Evolutionary conservation across 495 filamentous ascomycete species (phyloP).

Genomic region (Hamigera avellanea): DNA sequence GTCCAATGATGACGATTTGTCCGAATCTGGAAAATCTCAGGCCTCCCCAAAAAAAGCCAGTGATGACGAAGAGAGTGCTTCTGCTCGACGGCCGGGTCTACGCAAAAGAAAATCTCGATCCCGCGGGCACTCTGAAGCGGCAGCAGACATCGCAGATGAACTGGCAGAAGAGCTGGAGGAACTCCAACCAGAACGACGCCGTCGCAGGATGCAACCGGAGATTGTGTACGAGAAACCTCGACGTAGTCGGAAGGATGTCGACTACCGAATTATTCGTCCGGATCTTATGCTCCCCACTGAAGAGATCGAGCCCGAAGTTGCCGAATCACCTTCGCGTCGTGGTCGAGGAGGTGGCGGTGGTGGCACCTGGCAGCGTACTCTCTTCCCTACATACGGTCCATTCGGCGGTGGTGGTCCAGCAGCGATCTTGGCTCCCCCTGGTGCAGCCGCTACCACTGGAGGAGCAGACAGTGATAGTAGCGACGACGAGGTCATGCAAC

Average conservation of each 20-base stretch:
- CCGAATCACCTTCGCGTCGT: conserved; percentile 56
- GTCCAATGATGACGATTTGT: conserved; percentile 48
- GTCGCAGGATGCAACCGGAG: conserved; percentile 39
- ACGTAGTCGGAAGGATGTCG: conserved; percentile 47
- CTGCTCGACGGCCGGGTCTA: conserved; percentile 38
- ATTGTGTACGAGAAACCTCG: conserved; percentile 47
- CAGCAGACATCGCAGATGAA: conserved; percentile 50
- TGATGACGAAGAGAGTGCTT: conserved; percentile 38
- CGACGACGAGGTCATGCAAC: conserved; percentile 67
- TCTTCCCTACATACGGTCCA: conserved; percentile 80
- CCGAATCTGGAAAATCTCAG: conserved; percentile 35
- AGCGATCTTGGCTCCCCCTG: conserved; percentile 67
- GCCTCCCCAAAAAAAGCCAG: conserved; percentile 32
- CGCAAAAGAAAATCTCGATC: conserved; percentile 39
- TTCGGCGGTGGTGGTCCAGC: conserved; percentile 74
- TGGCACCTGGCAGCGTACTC: conserved; percentile 53
- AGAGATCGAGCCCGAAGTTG: conserved; percentile 53
- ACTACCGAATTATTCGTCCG: conserved; percentile 68
- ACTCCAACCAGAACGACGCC: conserved; percentile 43
- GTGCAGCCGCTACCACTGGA: conserved; percentile 55
- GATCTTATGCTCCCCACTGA: conserved; percentile 54
- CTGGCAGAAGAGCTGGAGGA: conserved; percentile 69
- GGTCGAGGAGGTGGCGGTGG: conserved; percentile 40
- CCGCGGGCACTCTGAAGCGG: conserved; percentile 39
- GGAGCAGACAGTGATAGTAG: conserved; percentile 91